phyloP scores from a whole-genome alignment of 352 stramenopile species.

The Thraustochytrium sp. region DNA sequence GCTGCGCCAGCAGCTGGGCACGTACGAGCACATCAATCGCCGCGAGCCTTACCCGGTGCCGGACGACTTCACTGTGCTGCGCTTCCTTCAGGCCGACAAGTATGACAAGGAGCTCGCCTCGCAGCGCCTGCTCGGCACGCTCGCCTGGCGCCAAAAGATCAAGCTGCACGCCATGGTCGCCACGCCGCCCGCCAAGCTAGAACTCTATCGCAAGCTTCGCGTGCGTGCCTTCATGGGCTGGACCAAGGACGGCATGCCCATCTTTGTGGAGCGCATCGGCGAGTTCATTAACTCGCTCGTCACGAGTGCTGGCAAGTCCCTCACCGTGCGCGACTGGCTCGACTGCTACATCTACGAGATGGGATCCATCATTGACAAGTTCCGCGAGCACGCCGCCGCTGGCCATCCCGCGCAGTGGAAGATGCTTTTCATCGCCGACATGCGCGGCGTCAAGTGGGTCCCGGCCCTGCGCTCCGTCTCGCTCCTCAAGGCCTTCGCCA shows the following conservation, averaged over 20 bases:
- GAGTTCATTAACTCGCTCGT: slow-evolving; percentile 17
- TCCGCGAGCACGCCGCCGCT: background rate
- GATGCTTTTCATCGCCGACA: slow-evolving; percentile 20
- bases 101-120: background rate
- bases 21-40: background rate
- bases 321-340: slow-evolving; percentile 8
- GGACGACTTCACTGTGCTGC: slow-evolving; percentile 15
- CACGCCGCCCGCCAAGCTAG: background rate
- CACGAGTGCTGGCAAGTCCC: background rate
- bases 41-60: background rate
- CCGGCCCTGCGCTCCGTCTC: background rate
- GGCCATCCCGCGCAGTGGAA: slow-evolving; percentile 25
- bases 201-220: background rate
- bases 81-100: slow-evolving; percentile 25
- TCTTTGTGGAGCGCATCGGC: slow-evolving; percentile 21
- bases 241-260: slow-evolving; percentile 1
- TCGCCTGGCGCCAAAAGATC: slow-evolving; percentile 20
- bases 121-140: background rate
- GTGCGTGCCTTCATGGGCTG: slow-evolving; percentile 14
- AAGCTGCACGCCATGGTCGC: background rate
- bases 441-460: slow-evolving; percentile 10
- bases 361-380: slow-evolving; percentile 1
- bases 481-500: slow-evolving; percentile 20
- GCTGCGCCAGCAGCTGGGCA: slow-evolving; percentile 7
- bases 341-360: slow-evolving; percentile 38